These are phyloP conservation scores for Mucor piriformis DNA, from an alignment of 371 early-diverging fungal species.

Conservation along the genomic window DNA sequence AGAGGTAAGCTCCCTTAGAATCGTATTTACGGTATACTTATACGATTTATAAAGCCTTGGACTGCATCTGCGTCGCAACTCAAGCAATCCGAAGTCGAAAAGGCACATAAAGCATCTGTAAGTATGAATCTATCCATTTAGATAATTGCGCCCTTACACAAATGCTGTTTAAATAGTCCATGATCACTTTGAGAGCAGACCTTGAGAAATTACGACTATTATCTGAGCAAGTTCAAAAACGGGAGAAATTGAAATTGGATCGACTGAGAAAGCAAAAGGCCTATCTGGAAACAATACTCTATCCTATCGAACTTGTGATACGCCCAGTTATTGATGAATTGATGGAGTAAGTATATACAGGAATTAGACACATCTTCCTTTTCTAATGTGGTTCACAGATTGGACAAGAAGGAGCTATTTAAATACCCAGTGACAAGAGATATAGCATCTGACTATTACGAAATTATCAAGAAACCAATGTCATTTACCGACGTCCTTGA, in stretches of 20 bases:
- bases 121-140: neutral
- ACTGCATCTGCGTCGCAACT: conserved; percentile 84
- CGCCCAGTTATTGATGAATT: conserved; percentile 67
- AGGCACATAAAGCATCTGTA: conserved; percentile 65
- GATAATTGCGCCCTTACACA: neutral
- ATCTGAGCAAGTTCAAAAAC: conserved; percentile 82
- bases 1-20: conserved; percentile 60
- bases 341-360: conserved; percentile 53
- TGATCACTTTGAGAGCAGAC: conserved; percentile 75
- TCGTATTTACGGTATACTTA: neutral
- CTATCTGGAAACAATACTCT: conserved; percentile 69
- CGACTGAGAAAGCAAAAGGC: conserved; percentile 61
- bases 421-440: conserved; percentile 74
- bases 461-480: conserved; percentile 67
- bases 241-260: conserved; percentile 85
- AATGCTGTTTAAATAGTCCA: conserved; percentile 24
- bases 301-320: conserved; percentile 73
- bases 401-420: conserved; percentile 56
- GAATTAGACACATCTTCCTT: neutral
- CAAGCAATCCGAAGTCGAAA: conserved; percentile 79
- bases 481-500: conserved; percentile 56
- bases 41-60: conserved; percentile 73
- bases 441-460: conserved; percentile 82
- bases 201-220: conserved; percentile 87
- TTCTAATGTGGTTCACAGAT: neutral